A percentile compares a stretch with the other conserved stretches of the same genome.
phyloP scores from a whole-genome alignment of 2,329 filamentous ascomycete genomes.

The Cytospora mali region DNA sequence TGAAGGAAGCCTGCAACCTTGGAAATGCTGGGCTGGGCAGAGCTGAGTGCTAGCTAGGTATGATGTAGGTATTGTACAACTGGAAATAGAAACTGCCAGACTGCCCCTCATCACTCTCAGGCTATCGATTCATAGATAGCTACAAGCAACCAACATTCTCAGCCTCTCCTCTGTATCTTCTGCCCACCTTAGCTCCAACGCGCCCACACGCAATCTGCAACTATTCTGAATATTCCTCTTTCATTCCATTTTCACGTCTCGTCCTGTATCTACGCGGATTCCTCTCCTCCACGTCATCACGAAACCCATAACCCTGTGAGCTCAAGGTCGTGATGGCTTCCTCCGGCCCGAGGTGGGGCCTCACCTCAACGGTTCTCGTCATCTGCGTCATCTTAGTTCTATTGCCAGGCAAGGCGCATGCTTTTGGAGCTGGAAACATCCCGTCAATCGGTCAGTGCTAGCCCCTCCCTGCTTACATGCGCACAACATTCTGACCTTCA shows the following conservation, averaged over 20 bases:
- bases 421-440: conserved; percentile 73
- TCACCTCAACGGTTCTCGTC: conserved; percentile 49
- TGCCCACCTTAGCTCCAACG: not conserved
- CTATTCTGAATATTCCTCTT: not conserved
- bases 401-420: conserved; percentile 57
- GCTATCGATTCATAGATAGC: not conserved
- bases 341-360: conserved; percentile 49
- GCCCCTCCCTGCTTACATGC: too few relatives aligned
- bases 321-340: conserved; percentile 48
- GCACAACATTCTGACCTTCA: not conserved
- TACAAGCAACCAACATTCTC: not conserved
- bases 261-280: too few relatives aligned
- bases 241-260: too few relatives aligned
- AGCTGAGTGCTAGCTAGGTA: not conserved
- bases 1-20: not conserved
- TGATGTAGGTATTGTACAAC: not conserved
- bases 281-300: not conserved
- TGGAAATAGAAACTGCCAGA: not conserved
- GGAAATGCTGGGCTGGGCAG: not conserved
- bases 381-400: conserved; percentile 57
- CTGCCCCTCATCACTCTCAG: not conserved
- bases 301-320: not conserved
- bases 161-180: not conserved
- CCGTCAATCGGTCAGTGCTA: conserved; percentile 56
- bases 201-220: not conserved